phyloP scores from a whole-genome alignment of 768 basidiomycete genomes.

The Boletus sp. region DNA sequence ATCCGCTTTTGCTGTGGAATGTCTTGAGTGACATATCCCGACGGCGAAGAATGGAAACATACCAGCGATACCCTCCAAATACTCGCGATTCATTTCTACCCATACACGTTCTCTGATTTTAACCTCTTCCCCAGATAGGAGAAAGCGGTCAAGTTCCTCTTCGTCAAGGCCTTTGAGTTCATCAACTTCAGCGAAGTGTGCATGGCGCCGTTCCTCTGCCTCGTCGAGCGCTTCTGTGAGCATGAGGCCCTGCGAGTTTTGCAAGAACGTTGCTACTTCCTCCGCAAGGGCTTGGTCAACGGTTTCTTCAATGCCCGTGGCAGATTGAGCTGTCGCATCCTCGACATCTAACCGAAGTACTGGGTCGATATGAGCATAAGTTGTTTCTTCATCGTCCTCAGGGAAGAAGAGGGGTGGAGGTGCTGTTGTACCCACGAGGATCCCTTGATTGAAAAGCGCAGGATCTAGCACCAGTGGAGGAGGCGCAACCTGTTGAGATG shows the following conservation, averaged over 20 bases:
- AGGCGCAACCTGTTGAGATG: constrained; percentile 18
- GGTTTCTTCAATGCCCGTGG: constrained; percentile 53
- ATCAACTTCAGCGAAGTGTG: constrained; percentile 48
- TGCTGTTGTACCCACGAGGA: constrained; percentile 54
- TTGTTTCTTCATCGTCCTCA: constrained; percentile 40
- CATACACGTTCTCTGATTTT: constrained; percentile 87
- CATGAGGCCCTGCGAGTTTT: constrained; percentile 57
- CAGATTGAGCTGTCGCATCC: constrained; percentile 13
- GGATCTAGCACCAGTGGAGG: constrained; percentile 47
- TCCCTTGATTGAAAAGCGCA: constrained; percentile 61
- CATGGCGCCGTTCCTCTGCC: constrained; percentile 60
- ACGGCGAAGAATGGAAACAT: constrained; percentile 6
- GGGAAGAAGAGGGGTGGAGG: constrained; percentile 43
- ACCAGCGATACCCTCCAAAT: constrained; percentile 83
- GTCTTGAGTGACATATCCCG: constrained; percentile 43
- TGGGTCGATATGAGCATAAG: constrained; percentile 55
- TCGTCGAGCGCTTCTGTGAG: constrained; percentile 64
- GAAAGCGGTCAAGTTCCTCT: constrained; percentile 80
- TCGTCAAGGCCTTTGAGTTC: constrained; percentile 83
- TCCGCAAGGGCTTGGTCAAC: constrained; percentile 62
- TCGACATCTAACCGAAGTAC: constrained; percentile 38
- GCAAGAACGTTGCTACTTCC: constrained; percentile 68
- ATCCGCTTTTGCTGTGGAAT: constrained; percentile 65
- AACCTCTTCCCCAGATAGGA: constrained; percentile 77
- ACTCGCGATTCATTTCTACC: constrained; percentile 92